phyloP scores from a whole-genome alignment of 345 rosid species.

The Dovyalis caffra region DNA sequence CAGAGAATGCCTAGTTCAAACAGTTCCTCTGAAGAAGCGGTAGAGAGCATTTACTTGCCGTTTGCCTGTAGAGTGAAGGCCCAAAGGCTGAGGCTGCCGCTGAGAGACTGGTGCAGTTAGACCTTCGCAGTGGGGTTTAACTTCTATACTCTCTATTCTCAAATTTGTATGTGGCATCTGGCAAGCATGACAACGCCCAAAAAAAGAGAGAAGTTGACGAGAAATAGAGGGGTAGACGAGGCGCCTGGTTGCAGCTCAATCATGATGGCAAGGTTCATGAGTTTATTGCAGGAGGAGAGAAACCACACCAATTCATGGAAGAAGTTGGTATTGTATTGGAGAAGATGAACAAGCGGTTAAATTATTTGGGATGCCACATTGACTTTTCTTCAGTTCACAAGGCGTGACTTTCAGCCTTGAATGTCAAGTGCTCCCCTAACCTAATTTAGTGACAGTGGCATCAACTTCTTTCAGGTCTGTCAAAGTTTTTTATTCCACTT shows the following conservation, averaged over 20 bases:
- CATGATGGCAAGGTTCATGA: conserved; percentile 22
- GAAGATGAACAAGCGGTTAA: conserved; percentile 13
- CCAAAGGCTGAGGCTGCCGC: conserved; percentile 34
- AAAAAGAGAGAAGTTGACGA: too few relatives aligned
- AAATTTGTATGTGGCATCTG: conserved; percentile 27
- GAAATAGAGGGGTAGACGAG: conserved; percentile 26
- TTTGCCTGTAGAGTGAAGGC: conserved; percentile 24
- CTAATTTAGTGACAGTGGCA: not conserved
- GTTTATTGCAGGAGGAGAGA: conserved; percentile 23
- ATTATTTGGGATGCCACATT: not conserved
- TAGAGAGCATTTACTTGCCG: conserved; percentile 35
- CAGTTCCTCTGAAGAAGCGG: conserved; percentile 32
- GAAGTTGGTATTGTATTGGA: conserved; percentile 12
- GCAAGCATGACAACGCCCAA: conserved; percentile 32
- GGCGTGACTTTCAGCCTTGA: not conserved
- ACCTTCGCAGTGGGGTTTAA: conserved; percentile 33
- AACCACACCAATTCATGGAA: conserved; percentile 10
- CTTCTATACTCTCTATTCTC: conserved; percentile 27
- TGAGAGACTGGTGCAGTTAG: conserved; percentile 32
- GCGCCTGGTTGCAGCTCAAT: conserved; percentile 33
- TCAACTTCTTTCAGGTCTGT: not conserved
- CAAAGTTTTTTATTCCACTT: not conserved
- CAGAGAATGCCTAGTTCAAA: conserved; percentile 18
- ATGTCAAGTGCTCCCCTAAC: not conserved
- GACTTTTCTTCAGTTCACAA: not conserved